phyloP scores from a whole-genome alignment of 2,329 filamentous ascomycete species.

The Penicillium fuscoglaucum region DNA sequence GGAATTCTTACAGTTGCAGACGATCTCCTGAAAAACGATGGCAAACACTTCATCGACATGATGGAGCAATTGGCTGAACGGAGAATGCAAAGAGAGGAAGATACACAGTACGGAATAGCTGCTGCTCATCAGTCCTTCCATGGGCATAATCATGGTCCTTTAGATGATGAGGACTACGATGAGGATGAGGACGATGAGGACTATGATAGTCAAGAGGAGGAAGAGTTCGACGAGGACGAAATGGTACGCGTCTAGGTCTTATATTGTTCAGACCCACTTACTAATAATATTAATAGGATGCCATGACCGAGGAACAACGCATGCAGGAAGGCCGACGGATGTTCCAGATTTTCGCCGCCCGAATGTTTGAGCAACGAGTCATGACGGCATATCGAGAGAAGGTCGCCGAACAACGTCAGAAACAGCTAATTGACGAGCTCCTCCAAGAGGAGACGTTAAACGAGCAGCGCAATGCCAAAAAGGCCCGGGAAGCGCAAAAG shows the following conservation, averaged over 20 bases:
- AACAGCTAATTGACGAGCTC: constrained; percentile 86
- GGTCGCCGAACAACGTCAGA: constrained; percentile 87
- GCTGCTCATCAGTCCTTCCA: constrained; percentile 60
- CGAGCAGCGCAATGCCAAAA: constrained; percentile 83
- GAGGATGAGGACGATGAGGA: constrained; percentile 69
- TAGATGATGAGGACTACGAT: constrained; percentile 72
- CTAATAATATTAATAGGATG: constrained; percentile 65
- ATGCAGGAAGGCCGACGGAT: constrained; percentile 98
- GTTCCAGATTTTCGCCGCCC: constrained; percentile 98
- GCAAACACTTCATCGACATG: constrained; percentile 99
- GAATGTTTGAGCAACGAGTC: constrained; percentile 98
- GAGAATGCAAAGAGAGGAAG: constrained; percentile 94
- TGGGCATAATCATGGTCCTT: constrained; percentile 73
- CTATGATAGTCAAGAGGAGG: constrained; percentile 63
- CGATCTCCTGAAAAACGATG: constrained; percentile 97
- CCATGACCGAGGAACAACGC: constrained; percentile 95
- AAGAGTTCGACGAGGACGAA: constrained; percentile 66
- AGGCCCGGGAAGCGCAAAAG: constrained; percentile 89
- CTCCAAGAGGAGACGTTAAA: constrained; percentile 78
- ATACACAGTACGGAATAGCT: constrained; percentile 69
- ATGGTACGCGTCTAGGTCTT: constrained; percentile 50
- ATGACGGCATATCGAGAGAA: constrained; percentile 97
- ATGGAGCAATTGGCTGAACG: constrained; percentile 99
- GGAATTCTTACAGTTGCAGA: constrained; percentile 98
- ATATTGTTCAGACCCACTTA: background rate